Evolutionary conservation across 2,329 filamentous ascomycete species (phyloP).

Genomic region (Phialocephala subalpina): DNA sequence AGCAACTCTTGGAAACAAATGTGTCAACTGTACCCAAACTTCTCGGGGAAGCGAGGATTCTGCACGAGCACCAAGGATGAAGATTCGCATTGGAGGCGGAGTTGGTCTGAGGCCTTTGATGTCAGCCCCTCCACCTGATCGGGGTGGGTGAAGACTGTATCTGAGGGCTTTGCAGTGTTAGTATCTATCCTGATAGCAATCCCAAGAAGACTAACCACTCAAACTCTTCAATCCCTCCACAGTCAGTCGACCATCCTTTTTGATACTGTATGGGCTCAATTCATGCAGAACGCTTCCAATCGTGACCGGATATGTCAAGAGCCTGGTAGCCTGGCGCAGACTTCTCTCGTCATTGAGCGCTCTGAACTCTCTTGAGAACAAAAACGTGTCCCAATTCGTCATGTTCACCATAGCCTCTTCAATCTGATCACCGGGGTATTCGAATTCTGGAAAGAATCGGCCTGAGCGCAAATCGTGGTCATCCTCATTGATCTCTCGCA

Average conservation of each 20-base stretch:
- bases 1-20: slow-evolving; percentile 91
- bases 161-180: slow-evolving; percentile 71
- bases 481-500: slow-evolving; percentile 95
- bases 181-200: slow-evolving; percentile 7
- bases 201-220: slow-evolving; percentile 69
- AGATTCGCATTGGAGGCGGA: slow-evolving; percentile 88
- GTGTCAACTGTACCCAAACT: slow-evolving; percentile 92
- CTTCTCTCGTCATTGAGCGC: slow-evolving; percentile 91
- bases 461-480: slow-evolving; percentile 94
- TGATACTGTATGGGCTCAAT: slow-evolving; percentile 88
- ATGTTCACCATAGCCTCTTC: slow-evolving; percentile 95
- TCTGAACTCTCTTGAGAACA: slow-evolving; percentile 91
- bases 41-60: slow-evolving; percentile 95
- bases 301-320: slow-evolving; percentile 93
- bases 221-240: slow-evolving; percentile 92
- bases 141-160: slow-evolving; percentile 91
- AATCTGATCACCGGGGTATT: slow-evolving; percentile 88
- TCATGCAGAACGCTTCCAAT: slow-evolving; percentile 93
- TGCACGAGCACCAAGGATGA: slow-evolving; percentile 93
- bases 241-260: slow-evolving; percentile 78
- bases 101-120: slow-evolving; percentile 84
- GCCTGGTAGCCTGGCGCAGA: slow-evolving; percentile 90
- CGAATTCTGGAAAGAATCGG: slow-evolving; percentile 91
- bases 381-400: slow-evolving; percentile 97
- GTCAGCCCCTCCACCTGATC: slow-evolving; percentile 74